Evolutionary conservation across 1,284 basidiomycete genomes (phyloP), one percentile per base, ranked within the genome.

Genomic region (Mrakiaceae sp.): DNA sequence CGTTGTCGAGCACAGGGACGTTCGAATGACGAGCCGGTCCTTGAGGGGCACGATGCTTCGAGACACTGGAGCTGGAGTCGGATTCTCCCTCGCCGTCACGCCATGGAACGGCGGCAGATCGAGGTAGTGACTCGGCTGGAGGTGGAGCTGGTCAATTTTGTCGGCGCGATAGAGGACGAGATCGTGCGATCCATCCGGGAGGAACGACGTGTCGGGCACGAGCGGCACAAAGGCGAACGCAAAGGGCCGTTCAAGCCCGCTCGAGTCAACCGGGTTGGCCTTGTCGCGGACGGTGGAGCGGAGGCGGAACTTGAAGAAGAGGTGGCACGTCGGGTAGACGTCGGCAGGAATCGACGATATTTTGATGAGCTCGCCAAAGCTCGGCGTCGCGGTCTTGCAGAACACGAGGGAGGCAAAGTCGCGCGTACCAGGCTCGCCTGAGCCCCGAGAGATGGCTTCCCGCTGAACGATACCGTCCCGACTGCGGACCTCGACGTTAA

Each of bases 221-320:
- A 98, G 80, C 0, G 94, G 95, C 52, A 96, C 82, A 72, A 88
- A 97, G 2, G 87, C 90, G 71, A 97, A 95, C 0, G 93, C 95
- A 71, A 95, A 97, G 0, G 92, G 88, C 51, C 81, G 81, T 58
- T 94, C 91, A 3, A 78, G 70, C 2, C 72, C 71, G 27, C 83
- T 81, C 3, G 71, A 64, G 14, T 60, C 66, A 42, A 47, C 71
- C 53, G 71, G 51, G 72, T 74, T 11, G 71, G 68, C 48, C 81
- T 81, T 67, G 81, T 83, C 67, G 78, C 78, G 11, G 81, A 81
- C 63, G 78, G 81, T 54, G 51, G 65, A 67, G 27, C 93, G 87
- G 70, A 92, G 87, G 39, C 90, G 84, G 77, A 98, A 94, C 0
- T 90, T 90, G 77, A 98, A 90, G 80, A 94, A 97, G 11, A 98